phyloP scores from a whole-genome alignment of 345 rosid genomes.

The Rhodamnia argentea region DNA sequence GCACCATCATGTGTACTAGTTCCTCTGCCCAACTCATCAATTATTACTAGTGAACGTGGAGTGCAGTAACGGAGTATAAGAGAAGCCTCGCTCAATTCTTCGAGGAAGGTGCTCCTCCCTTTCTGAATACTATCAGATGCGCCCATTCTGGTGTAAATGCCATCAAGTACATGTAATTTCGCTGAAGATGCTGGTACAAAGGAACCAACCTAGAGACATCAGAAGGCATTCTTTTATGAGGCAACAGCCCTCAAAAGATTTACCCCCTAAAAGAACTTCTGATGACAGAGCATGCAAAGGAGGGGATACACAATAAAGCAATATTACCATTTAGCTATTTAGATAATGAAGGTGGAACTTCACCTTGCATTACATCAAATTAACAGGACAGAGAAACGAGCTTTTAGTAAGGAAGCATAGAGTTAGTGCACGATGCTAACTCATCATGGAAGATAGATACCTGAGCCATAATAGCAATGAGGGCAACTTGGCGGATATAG shows the following conservation, averaged over 20 bases:
- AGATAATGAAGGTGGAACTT: not conserved
- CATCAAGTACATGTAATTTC: constrained; percentile 69
- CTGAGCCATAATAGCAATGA: constrained; percentile 91
- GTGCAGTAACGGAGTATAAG: constrained; percentile 67
- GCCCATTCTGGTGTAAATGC: constrained; percentile 88
- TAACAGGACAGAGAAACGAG: not conserved
- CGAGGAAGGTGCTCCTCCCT: constrained; percentile 88
- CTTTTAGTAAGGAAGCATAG: not conserved
- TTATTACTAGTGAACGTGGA: constrained; percentile 59
- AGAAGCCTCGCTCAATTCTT: constrained; percentile 84
- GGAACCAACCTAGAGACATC: constrained; percentile 77
- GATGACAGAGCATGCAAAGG: not conserved
- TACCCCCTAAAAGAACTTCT: not conserved
- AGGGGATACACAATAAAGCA: not conserved
- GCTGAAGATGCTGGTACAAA: constrained; percentile 86
- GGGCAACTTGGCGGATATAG: constrained; percentile 95
- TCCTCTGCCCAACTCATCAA: constrained; percentile 96
- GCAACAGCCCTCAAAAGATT: not conserved
- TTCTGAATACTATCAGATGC: constrained; percentile 93
- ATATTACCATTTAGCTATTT: not conserved
- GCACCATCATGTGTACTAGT: constrained; percentile 94
- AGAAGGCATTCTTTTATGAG: constrained; percentile 10
- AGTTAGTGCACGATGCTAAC: not conserved
- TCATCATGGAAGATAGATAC: constrained; percentile 14
- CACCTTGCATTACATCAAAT: not conserved